phyloP scores from a whole-genome alignment of 306 rosid genomes.

The Comarum palustre region DNA sequence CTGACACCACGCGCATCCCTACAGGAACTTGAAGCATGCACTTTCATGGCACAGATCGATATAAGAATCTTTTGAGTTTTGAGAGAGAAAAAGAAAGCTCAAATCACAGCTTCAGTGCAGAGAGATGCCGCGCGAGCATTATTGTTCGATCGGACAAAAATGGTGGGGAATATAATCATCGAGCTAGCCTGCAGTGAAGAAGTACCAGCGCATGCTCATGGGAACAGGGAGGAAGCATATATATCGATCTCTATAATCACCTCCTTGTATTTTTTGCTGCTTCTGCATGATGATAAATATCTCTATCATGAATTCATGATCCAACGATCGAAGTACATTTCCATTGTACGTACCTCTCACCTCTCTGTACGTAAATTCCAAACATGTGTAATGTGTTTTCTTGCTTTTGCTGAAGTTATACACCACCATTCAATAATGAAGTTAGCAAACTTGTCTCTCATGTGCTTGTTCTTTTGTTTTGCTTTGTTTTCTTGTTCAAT shows the following conservation, averaged over 20 bases:
- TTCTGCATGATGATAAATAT: neutral
- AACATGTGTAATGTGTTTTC: neutral
- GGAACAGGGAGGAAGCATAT: neutral
- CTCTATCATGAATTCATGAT: constrained; percentile 3
- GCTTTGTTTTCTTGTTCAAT: too few species aligned
- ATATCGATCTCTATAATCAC: neutral
- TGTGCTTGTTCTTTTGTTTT: neutral
- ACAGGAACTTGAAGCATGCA: neutral
- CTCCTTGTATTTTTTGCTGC: neutral
- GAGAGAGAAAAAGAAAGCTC: neutral
- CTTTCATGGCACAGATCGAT: neutral
- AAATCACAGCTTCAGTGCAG: neutral
- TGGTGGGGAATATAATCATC: neutral
- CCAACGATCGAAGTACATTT: constrained; percentile 2
- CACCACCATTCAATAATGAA: too few species aligned
- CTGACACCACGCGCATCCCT: constrained; percentile 17
- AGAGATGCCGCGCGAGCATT: neutral
- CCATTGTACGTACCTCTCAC: too few species aligned
- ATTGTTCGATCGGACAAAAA: constrained; percentile 9
- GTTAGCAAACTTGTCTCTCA: neutral
- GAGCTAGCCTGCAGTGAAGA: neutral
- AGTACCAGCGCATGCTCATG: neutral
- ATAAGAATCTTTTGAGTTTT: neutral
- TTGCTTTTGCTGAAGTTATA: neutral
- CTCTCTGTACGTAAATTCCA: neutral